A percentile compares a stretch with the other conserved stretches of the same genome.
Evolutionary conservation across 371 early-diverging fungal species (phyloP).

Genomic region (Mucor saturninus): DNA sequence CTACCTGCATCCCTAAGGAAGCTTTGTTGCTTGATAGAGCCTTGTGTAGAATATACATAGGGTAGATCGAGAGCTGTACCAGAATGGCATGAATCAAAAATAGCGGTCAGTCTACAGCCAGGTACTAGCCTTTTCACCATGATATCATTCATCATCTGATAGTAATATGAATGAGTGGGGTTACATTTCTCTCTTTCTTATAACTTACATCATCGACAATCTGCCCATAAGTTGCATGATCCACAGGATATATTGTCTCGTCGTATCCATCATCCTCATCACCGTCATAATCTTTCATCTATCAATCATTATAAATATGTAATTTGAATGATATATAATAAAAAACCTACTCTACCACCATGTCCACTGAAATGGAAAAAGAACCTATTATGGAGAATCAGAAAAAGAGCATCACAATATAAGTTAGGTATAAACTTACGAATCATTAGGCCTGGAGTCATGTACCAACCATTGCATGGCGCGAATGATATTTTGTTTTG

Average conservation of each 20-base stretch:
- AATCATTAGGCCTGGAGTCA: constrained; percentile 83
- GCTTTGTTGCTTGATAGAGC: constrained; percentile 62
- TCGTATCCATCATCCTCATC: constrained; percentile 88
- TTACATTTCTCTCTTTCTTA: not conserved
- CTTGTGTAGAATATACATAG: constrained; percentile 78
- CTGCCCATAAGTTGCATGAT: constrained; percentile 76
- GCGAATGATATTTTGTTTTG: constrained; percentile 79
- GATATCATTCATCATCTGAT: constrained; percentile 70
- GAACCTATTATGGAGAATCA: constrained; percentile 44
- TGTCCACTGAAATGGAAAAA: constrained; percentile 94
- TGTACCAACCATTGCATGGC: constrained; percentile 92
- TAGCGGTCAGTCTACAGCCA: constrained; percentile 81
- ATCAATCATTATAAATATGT: not conserved
- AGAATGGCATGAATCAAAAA: constrained; percentile 88
- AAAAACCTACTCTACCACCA: constrained; percentile 65
- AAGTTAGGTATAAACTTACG: constrained; percentile 45
- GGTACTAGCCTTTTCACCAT: constrained; percentile 85
- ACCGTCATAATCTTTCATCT: constrained; percentile 64
- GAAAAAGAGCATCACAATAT: not conserved
- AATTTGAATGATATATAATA: not conserved
- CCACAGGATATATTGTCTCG: constrained; percentile 77
- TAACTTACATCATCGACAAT: constrained; percentile 84
- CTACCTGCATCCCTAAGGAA: constrained; percentile 52
- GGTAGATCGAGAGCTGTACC: constrained; percentile 92
- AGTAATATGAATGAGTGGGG: too few species aligned